Percentiles rank a stretch among this genome's conserved stretches.
Conservation (phyloP, 768 basidiomycete species). For the Mycena maculata region DNA sequence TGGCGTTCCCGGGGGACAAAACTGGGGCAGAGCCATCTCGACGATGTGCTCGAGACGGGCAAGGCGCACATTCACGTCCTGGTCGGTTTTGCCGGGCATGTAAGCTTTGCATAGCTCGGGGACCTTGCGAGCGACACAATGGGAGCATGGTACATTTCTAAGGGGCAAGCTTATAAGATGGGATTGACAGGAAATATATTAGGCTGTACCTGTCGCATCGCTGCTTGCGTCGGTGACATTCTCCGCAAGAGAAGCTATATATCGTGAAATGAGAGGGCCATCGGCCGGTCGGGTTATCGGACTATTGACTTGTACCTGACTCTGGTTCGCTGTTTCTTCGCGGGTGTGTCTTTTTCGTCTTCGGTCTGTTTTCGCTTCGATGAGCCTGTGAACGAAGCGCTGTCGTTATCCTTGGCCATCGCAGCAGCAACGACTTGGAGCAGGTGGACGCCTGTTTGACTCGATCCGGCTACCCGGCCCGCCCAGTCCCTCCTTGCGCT, state of each 20-base stretch:
- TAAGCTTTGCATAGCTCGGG: slow-evolving; percentile 91
- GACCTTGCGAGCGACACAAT: slow-evolving; percentile 89
- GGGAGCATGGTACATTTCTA: slow-evolving; percentile 32
- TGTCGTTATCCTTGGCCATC: slow-evolving; percentile 30
- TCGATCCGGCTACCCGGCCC: neutral
- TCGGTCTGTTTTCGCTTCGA: slow-evolving; percentile 66
- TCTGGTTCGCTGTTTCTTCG: slow-evolving; percentile 79
- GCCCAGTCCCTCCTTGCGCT: neutral
- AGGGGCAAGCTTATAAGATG: neutral
- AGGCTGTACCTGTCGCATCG: slow-evolving; percentile 81
- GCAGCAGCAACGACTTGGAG: neutral
- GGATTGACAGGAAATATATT: slow-evolving; percentile 38
- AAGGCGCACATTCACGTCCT: slow-evolving; percentile 80
- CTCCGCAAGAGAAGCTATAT: slow-evolving; percentile 83
- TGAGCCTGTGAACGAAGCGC: slow-evolving; percentile 38
- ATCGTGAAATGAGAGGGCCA: slow-evolving; percentile 22
- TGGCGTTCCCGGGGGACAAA: slow-evolving; percentile 59
- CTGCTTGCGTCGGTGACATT: slow-evolving; percentile 90
- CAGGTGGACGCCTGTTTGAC: neutral
- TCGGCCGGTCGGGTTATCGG: slow-evolving; percentile 32
- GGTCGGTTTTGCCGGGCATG: slow-evolving; percentile 87
- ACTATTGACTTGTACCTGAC: slow-evolving; percentile 69
- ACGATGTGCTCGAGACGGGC: slow-evolving; percentile 85
- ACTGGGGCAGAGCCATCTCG: slow-evolving; percentile 83
- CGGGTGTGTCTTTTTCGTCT: slow-evolving; percentile 66